Conservation (phyloP, 495 filamentous ascomycete genomes). For the Penicillium odoratum region DNA sequence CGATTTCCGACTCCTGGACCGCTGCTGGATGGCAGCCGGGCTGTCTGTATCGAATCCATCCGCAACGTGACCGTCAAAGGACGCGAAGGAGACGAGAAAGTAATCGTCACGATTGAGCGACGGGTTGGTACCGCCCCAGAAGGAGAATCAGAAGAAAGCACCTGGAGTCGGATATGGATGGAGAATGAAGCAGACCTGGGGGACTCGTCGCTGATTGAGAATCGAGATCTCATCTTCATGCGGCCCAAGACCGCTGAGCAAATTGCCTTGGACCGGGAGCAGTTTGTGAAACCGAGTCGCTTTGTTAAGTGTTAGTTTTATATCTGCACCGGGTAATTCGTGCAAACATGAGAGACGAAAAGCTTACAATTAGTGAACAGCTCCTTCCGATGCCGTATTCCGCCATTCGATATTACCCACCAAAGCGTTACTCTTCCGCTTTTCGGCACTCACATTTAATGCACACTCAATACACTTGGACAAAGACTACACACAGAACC, state of each 20-base stretch:
- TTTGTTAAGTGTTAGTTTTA: slow-evolving; percentile 39
- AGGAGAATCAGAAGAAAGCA: slow-evolving; percentile 33
- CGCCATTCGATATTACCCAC: slow-evolving; percentile 62
- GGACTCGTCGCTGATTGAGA: slow-evolving; percentile 48
- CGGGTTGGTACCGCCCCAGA: slow-evolving; percentile 42
- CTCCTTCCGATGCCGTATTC: slow-evolving; percentile 52
- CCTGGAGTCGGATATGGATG: slow-evolving; percentile 44
- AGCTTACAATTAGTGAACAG: slow-evolving; percentile 20
- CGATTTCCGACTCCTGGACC: slow-evolving; percentile 31
- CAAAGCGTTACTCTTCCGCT: slow-evolving; percentile 73
- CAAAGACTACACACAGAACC: slow-evolving; percentile 60
- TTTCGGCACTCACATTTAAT: slow-evolving; percentile 82
- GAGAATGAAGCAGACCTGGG: slow-evolving; percentile 38
- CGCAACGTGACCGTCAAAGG: slow-evolving; percentile 59
- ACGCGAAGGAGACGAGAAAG: slow-evolving; percentile 54
- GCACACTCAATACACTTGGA: slow-evolving; percentile 87
- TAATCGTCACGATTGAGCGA: slow-evolving; percentile 59
- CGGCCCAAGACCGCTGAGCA: slow-evolving; percentile 41
- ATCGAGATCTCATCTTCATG: slow-evolving; percentile 63
- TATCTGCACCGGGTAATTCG: background rate
- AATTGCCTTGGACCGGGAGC: slow-evolving; percentile 28
- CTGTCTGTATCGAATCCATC: slow-evolving; percentile 65
- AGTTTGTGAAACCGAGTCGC: slow-evolving; percentile 29
- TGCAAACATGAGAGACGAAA: background rate
- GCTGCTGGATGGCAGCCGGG: slow-evolving; percentile 49